Conservation (phyloP, 306 rosid species). For the Prunus campanulata region DNA sequence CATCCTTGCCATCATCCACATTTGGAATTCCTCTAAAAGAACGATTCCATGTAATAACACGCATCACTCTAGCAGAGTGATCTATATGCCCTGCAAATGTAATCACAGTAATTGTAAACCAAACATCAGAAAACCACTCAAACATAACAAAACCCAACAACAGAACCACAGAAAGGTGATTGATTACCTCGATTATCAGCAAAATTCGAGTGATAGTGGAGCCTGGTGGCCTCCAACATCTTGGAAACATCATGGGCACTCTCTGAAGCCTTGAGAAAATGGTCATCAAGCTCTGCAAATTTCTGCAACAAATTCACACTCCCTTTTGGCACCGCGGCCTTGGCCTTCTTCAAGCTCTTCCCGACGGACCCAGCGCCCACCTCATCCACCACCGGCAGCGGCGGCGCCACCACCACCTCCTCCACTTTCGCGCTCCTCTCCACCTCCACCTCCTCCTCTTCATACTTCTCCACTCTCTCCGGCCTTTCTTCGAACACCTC, state of each 20-base stretch:
- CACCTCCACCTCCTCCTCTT: conserved; percentile 9
- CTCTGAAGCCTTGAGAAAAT: conserved; percentile 89
- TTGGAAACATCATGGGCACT: conserved; percentile 89
- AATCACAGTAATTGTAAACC: neutral
- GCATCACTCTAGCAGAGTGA: conserved; percentile 93
- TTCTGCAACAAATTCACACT: conserved; percentile 40
- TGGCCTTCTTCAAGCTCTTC: conserved; percentile 44
- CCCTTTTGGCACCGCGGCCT: conserved; percentile 35
- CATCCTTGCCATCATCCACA: conserved; percentile 68
- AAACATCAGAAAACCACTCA: neutral
- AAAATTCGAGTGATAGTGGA: conserved; percentile 94
- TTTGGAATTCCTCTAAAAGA: conserved; percentile 64
- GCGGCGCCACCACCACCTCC: conserved; percentile 26
- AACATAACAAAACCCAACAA: too few relatives aligned
- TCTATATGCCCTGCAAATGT: conserved; percentile 70
- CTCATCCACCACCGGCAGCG: conserved; percentile 19
- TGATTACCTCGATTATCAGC: conserved; percentile 86
- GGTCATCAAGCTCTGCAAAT: conserved; percentile 61
- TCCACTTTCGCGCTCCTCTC: conserved; percentile 18
- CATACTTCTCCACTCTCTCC: conserved; percentile 24
- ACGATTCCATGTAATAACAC: conserved; percentile 90
- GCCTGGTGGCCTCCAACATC: conserved; percentile 89
- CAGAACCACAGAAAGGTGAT: conserved; percentile 2
- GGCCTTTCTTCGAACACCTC: conserved; percentile 4
- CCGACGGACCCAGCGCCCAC: conserved; percentile 2